Conservation (phyloP, 2,329 filamentous ascomycete genomes). For the Monosporascus sp. region DNA sequence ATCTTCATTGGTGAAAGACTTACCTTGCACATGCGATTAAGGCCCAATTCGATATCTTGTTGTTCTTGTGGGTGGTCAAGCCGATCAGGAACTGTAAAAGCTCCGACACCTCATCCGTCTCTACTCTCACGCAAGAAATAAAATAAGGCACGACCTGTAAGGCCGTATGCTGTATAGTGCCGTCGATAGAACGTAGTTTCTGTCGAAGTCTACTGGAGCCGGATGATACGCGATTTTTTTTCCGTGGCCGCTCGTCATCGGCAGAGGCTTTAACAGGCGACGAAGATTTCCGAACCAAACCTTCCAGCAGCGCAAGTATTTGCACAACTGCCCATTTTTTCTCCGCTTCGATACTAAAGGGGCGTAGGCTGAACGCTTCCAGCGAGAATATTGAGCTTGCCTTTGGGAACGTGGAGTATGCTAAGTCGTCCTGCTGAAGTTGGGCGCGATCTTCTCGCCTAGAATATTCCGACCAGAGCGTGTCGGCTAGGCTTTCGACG, state of each 20-base stretch:
- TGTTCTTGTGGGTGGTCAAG: conserved; percentile 65
- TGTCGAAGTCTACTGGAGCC: conserved; percentile 41
- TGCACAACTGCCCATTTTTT: conserved; percentile 56
- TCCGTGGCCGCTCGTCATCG: conserved; percentile 43
- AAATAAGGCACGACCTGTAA: conserved; percentile 56
- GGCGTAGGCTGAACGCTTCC: conserved; percentile 46
- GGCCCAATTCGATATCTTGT: conserved; percentile 68
- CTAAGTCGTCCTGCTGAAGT: conserved; percentile 72
- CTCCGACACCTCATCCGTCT: conserved; percentile 46
- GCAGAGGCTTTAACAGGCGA: conserved; percentile 13
- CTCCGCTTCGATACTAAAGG: conserved; percentile 49
- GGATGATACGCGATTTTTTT: conserved; percentile 41
- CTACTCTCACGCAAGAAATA: conserved; percentile 38
- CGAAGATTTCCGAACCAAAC: conserved; percentile 31
- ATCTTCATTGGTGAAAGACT: conserved; percentile 17
- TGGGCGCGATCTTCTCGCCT: conserved; percentile 64
- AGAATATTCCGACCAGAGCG: conserved; percentile 73
- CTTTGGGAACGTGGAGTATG: conserved; percentile 44
- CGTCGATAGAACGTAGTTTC: conserved; percentile 40
- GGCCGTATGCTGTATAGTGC: conserved; percentile 41
- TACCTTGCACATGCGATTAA: conserved; percentile 78
- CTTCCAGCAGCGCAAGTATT: conserved; percentile 52
- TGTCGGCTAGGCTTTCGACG: conserved; percentile 62
- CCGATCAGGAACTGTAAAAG: conserved; percentile 53
- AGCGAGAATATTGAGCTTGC: conserved; percentile 40